Conservation (phyloP, 768 basidiomycete species). For the Rhodotorula diobovata region DNA sequence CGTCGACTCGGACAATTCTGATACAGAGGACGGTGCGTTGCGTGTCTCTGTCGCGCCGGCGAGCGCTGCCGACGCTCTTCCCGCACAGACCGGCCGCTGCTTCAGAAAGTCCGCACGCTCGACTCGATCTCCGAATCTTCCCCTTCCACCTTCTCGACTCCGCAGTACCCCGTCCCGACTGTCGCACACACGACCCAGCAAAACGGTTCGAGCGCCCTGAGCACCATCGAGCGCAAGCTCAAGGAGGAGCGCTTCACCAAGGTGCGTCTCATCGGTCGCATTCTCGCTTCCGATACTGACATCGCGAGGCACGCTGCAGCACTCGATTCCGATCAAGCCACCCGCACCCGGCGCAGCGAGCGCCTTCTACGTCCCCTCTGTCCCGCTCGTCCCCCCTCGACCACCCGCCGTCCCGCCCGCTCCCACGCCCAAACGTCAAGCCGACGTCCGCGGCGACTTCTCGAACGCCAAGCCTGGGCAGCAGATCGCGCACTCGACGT, state of each 20-base stretch:
- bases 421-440: slow-evolving; percentile 48
- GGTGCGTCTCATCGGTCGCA: background rate
- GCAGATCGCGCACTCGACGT: slow-evolving; percentile 56
- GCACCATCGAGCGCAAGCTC: slow-evolving; percentile 12
- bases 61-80: background rate
- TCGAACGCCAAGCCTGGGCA: slow-evolving; percentile 48
- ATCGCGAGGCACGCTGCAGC: slow-evolving; percentile 3
- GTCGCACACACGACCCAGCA: background rate
- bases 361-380: slow-evolving; percentile 33
- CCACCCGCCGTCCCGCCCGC: slow-evolving; percentile 41
- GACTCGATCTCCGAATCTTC: slow-evolving; percentile 13
- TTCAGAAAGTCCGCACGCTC: slow-evolving; percentile 28
- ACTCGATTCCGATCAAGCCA: slow-evolving; percentile 29
- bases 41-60: background rate
- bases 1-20: slow-evolving; percentile 37
- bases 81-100: slow-evolving; percentile 5
- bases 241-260: slow-evolving; percentile 33
- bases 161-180: background rate
- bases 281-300: background rate
- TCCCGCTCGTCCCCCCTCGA: slow-evolving; percentile 33
- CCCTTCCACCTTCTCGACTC: background rate
- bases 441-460: slow-evolving; percentile 51
- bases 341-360: slow-evolving; percentile 18
- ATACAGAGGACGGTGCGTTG: slow-evolving; percentile 22
- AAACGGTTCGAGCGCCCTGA: background rate